A percentile compares a stretch with the other conserved stretches of the same genome.
These are phyloP conservation scores for Lipomyces orientalis DNA, from an alignment of 805 yeast genomes.

Conservation along the genomic window DNA sequence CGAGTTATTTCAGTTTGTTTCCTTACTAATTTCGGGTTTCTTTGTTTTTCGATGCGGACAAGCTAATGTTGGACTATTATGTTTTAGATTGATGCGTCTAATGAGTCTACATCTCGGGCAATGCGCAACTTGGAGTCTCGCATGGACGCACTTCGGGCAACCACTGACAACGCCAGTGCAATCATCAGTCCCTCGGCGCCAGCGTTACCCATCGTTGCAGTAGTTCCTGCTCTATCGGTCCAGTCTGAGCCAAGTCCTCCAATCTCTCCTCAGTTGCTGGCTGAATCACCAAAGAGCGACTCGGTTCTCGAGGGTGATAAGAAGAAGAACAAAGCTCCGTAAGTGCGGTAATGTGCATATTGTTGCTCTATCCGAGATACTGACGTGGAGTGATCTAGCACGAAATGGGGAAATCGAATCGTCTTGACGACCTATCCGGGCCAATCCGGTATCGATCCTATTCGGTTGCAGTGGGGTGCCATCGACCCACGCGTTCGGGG, in stretches of 20 bases:
- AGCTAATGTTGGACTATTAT: not conserved
- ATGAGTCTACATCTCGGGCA: constrained; percentile 19
- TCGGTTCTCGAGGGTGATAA: not conserved
- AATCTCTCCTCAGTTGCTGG: constrained; percentile 28
- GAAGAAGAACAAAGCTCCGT: constrained; percentile 5
- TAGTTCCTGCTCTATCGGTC: constrained; percentile 12
- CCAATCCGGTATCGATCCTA: constrained; percentile 57
- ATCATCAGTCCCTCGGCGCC: not conserved
- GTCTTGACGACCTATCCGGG: constrained; percentile 60
- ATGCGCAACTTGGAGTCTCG: constrained; percentile 22
- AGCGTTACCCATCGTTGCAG: not conserved
- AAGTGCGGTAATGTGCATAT: not conserved
- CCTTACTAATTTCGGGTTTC: constrained; percentile 3
- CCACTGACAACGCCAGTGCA: constrained; percentile 2
- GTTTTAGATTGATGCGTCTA: constrained; percentile 20
- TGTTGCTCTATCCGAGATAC: not conserved
- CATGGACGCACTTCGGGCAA: constrained; percentile 15
- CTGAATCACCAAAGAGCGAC: constrained; percentile 11
- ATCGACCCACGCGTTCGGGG: constrained; percentile 53
- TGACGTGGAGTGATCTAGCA: constrained; percentile 4
- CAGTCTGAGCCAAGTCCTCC: constrained; percentile 32
- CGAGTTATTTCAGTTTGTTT: constrained; percentile 24
- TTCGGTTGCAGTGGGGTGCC: constrained; percentile 61
- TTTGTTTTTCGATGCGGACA: not conserved
- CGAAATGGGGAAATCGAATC: constrained; percentile 46